A percentile compares a stretch with the other conserved stretches of the same genome.
Conservation (phyloP, 2,329 filamentous ascomycete genomes). For the Aspergillus japonicus region DNA sequence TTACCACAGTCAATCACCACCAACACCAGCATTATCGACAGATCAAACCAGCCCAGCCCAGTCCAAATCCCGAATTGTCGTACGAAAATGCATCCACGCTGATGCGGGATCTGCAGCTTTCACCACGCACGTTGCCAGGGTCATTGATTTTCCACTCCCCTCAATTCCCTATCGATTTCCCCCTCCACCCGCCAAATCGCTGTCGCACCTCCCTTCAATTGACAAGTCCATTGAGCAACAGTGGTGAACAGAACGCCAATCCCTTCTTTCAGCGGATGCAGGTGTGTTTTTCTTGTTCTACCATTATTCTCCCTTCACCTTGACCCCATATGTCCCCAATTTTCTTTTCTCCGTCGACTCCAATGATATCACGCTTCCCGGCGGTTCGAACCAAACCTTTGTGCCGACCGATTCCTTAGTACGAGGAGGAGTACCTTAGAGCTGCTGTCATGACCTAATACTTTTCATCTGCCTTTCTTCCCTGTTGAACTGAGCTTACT, state of each 20-base stretch:
- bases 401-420: slow-evolving; percentile 8
- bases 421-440: neutral
- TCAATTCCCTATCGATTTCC: slow-evolving; percentile 6
- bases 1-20: slow-evolving; percentile 5
- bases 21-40: slow-evolving; percentile 1
- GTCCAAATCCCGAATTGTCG: slow-evolving; percentile 4
- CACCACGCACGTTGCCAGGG: slow-evolving; percentile 12
- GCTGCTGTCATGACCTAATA: neutral
- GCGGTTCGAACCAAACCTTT: slow-evolving; percentile 18
- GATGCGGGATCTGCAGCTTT: slow-evolving; percentile 17
- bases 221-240: neutral
- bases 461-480: slow-evolving; percentile 3
- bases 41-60: slow-evolving; percentile 9
- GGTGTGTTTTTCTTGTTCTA: slow-evolving; percentile 19
- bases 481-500: slow-evolving; percentile 14
- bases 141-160: slow-evolving; percentile 7
- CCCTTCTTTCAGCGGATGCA: slow-evolving; percentile 24
- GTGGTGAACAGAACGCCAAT: neutral
- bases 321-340: slow-evolving; percentile 1
- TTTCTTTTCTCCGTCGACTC: slow-evolving; percentile 11
- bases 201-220: slow-evolving; percentile 7
- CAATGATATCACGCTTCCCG: slow-evolving; percentile 29
- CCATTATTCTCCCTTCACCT: neutral
- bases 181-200: slow-evolving; percentile 20
- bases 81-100: slow-evolving; percentile 14